Base-by-base conservation (phyloP, 768 basidiomycete genomes). In the Aureoboletus auriporus region DNA sequence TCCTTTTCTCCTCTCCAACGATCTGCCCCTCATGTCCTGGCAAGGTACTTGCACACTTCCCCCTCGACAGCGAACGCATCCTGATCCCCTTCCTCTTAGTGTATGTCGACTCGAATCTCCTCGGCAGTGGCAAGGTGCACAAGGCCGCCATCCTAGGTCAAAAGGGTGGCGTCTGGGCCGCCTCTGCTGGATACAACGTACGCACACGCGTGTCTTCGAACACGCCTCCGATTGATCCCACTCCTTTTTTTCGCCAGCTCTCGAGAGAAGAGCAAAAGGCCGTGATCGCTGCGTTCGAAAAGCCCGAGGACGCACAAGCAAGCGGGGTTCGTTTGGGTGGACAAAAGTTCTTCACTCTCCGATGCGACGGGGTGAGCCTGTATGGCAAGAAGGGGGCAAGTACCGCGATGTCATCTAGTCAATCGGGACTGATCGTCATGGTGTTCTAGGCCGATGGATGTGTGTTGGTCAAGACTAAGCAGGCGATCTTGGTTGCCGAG, bases 391-490 rank as follows among this genome's bases (percentile, higher is more conserved):
- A 91, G 68, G 64, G 54, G 59, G 91, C 89, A 52, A 62, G 90
- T 67, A 23, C 20, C 20, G 20, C 20, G n/a, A n/a, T n/a, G n/a
- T n/a, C n/a, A n/a, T n/a, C n/a, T n/a, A n/a, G n/a, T n/a, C n/a
- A n/a, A n/a, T n/a, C n/a, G n/a, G n/a, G n/a, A n/a, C n/a, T n/a
- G n/a, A n/a, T n/a, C n/a, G n/a, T n/a, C n/a, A n/a, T n/a, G n/a
- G n/a, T n/a, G n/a, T n/a, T n/a, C n/a, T n/a, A n/a, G n/a, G n/a
- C n/a, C n/a, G n/a, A n/a, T n/a, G n/a, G n/a, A n/a, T n/a, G n/a
- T n/a, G n/a, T n/a, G n/a, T n/a, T n/a, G n/a, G n/a, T n/a, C n/a
- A 87, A 86, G 74, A 93, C 90, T 11, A 84, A 76, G 51, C 86
- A 88, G 62, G 90, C 89, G 13, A 72, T 94, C 48, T 72, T 96